Evolutionary conservation across 345 rosid species (phyloP), one percentile per base, ranked within the genome.

Genomic region (Salix brachista): DNA sequence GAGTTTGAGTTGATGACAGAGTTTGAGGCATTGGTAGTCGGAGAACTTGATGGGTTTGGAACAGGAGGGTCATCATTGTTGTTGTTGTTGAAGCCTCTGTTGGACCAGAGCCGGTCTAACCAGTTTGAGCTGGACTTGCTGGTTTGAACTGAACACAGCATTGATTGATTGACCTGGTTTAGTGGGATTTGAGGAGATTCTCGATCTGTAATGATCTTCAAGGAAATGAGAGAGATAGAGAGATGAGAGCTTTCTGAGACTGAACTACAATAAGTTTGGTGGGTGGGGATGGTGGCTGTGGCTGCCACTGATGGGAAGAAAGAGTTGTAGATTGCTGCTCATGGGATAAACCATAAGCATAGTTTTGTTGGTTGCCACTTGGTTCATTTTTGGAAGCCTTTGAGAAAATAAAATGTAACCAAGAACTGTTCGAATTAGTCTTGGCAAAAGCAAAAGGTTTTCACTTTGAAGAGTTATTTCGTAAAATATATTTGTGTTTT

Each of bases 31-130:
- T 79, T 76, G 75, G 90, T 66, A 34, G 10, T 56, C 39, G 83
- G 83, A 71, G 89, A 77, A 68, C 25, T 60, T 39, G 77, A 56
- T 14, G 78, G 73, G 65, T 16, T 61, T 10, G 83, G 78, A 58
- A 21, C 39, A 17, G 69, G 70, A 61, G 83, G 83, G 80, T 87
- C 78, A 30, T 88, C 93, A 56, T 65, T 1, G 0, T 18, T 17
- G 60, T 77, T 87, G 44, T 80, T 58, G 17, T 96, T 87, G 70
- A 94, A 76, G 81, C 98, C 98, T 83, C 83, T 94, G 85, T 71
- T 88, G 73, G 94, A 82, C 18, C 98, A 91, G 73, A 94, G 95
- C 18, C 99, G 96, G 80, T 89, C 91, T 64, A 95, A 89, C 97
- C 99, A 95, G 80, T 83, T 89, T 21, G 94, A 86, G 48, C 83